Evolutionary conservation across 1,284 basidiomycete genomes (phyloP).

Genomic region (Ganoderma lucidum): DNA sequence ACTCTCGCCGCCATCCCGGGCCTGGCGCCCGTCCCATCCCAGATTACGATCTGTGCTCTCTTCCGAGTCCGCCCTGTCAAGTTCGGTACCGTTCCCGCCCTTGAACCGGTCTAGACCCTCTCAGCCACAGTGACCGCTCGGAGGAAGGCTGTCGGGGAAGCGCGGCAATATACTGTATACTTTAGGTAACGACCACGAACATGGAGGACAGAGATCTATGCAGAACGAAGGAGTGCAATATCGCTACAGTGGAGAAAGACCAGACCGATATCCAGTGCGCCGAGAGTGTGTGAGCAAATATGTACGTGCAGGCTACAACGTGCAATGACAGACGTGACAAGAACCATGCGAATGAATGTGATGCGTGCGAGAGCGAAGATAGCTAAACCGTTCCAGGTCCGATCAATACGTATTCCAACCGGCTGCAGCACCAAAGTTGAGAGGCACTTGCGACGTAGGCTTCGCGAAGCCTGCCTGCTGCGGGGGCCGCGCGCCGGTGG

Average conservation of each 20-base stretch:
- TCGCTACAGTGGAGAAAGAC: constrained; percentile 17
- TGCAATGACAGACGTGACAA: constrained; percentile 7
- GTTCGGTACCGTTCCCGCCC: neutral
- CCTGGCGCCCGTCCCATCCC: constrained; percentile 20
- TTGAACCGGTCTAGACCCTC: neutral
- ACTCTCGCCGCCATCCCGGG: neutral
- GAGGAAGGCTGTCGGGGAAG: neutral
- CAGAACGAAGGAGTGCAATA: constrained; percentile 20
- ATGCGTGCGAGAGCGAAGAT: neutral
- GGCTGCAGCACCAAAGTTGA: neutral
- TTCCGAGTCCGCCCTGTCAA: neutral
- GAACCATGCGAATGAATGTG: constrained; percentile 14
- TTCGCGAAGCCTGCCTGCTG: neutral
- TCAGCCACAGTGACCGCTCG: neutral
- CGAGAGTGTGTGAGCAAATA: constrained; percentile 16
- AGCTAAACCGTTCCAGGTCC: constrained; percentile 6
- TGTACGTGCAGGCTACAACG: constrained; percentile 21
- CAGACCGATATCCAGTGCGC: constrained; percentile 9
- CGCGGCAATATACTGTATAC: neutral
- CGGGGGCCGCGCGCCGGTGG: neutral
- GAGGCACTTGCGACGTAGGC: neutral
- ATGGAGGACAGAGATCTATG: constrained; percentile 10
- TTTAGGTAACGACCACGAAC: neutral
- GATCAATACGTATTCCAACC: constrained; percentile 2
- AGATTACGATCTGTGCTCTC: constrained; percentile 34